These are phyloP conservation scores for Exophiala viscosa DNA, from an alignment of 2,329 filamentous ascomycete species.

Conservation along the genomic window DNA sequence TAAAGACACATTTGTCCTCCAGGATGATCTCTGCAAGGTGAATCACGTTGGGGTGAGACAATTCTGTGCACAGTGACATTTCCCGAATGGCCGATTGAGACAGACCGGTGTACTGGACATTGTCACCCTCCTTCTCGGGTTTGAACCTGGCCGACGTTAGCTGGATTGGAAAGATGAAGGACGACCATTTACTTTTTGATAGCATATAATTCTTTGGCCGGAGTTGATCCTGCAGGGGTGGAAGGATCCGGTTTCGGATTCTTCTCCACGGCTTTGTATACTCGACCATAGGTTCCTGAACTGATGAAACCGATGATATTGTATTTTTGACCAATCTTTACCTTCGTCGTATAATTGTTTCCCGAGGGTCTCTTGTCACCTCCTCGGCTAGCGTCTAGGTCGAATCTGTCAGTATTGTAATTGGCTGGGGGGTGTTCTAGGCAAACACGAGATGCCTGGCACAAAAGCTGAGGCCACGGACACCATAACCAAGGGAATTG, in stretches of 20 bases:
- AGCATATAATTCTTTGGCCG: slow-evolving; percentile 71
- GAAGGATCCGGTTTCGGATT: slow-evolving; percentile 52
- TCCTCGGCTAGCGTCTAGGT: slow-evolving; percentile 9
- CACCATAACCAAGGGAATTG: neutral
- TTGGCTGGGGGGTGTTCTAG: no score
- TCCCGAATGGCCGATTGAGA: slow-evolving; percentile 96
- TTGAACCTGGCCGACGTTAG: slow-evolving; percentile 61
- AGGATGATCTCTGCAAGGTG: slow-evolving; percentile 91
- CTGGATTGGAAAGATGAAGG: neutral
- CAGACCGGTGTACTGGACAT: slow-evolving; percentile 91
- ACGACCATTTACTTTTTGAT: slow-evolving; percentile 77
- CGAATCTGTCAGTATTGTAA: neutral
- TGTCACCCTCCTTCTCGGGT: slow-evolving; percentile 95
- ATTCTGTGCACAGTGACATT: slow-evolving; percentile 93
- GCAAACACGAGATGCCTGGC: no score
- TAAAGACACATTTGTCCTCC: slow-evolving; percentile 98
- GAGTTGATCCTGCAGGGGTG: slow-evolving; percentile 16
- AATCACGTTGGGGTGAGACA: slow-evolving; percentile 85
- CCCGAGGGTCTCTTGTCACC: slow-evolving; percentile 40
- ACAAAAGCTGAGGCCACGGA: neutral
- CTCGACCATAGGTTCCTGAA: slow-evolving; percentile 93
- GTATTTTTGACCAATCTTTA: slow-evolving; percentile 82
- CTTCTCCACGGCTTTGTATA: slow-evolving; percentile 87
- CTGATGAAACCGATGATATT: slow-evolving; percentile 98
- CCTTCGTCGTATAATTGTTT: slow-evolving; percentile 63